Conservation (phyloP, 2,329 filamentous ascomycete species). For the Exophiala xenobiotica region DNA sequence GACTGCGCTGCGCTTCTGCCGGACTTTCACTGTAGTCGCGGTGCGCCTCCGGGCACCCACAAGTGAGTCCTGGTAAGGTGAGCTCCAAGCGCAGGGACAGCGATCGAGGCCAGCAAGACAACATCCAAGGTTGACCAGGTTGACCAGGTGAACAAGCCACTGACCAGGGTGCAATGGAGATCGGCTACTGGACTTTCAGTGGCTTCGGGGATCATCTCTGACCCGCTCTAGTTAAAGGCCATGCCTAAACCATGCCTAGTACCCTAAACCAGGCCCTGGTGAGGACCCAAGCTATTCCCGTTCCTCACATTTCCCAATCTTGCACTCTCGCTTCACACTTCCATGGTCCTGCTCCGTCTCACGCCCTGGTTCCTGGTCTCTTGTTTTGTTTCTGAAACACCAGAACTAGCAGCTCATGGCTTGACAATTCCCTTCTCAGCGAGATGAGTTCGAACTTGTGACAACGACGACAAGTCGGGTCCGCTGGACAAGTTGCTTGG, state of each 20-base stretch:
- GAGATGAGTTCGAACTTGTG: too few relatives aligned
- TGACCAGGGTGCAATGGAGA: neutral
- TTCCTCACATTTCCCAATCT: constrained; percentile 26
- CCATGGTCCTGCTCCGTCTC: constrained; percentile 10
- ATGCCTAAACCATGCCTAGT: neutral
- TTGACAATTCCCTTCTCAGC: too few relatives aligned
- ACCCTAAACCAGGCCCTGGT: neutral
- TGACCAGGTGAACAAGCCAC: constrained; percentile 1
- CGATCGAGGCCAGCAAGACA: too few relatives aligned
- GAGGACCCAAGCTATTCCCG: constrained; percentile 11
- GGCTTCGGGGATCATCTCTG: neutral
- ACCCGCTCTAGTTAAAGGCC: neutral
- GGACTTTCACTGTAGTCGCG: neutral
- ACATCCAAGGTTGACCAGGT: too few relatives aligned
- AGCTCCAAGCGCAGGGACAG: too few relatives aligned
- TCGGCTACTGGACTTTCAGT: neutral
- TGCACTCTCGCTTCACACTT: constrained; percentile 15
- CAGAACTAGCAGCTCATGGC: too few relatives aligned
- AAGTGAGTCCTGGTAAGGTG: too few relatives aligned
- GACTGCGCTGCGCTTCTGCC: neutral
- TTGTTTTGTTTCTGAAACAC: constrained; percentile 17
- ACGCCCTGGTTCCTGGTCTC: neutral
- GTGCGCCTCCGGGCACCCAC: neutral
- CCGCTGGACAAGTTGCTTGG: too few relatives aligned
- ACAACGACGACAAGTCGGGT: too few relatives aligned